A percentile compares a stretch with the other conserved stretches of the same genome.
phyloP scores from a whole-genome alignment of 148 eudicot genomes.

The Rhododendron ovatum region DNA sequence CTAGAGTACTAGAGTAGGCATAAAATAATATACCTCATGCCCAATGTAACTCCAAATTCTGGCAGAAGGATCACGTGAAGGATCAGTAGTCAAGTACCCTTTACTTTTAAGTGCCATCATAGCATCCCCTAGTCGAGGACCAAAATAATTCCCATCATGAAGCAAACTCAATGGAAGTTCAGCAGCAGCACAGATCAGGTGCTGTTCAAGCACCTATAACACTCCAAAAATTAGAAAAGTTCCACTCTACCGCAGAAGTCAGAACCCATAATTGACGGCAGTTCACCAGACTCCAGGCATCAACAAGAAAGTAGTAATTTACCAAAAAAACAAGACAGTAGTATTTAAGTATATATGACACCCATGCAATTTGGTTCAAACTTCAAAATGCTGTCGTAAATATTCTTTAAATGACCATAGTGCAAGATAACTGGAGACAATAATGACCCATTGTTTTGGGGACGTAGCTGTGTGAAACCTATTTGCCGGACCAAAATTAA shows the following conservation, averaged over 20 bases:
- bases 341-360: neutral
- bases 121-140: constrained; percentile 53
- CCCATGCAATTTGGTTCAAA: neutral
- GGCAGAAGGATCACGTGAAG: constrained; percentile 44
- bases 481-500: neutral
- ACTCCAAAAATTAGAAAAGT: constrained; percentile 5
- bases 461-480: neutral
- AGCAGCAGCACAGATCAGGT: constrained; percentile 74
- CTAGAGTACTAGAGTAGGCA: neutral
- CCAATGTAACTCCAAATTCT: constrained; percentile 87
- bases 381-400: neutral
- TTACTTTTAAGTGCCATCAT: constrained; percentile 50
- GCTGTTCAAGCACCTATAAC: constrained; percentile 83
- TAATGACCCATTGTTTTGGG: neutral
- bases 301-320: no score
- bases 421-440: neutral
- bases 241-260: neutral
- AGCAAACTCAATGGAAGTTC: constrained; percentile 81
- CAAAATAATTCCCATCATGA: constrained; percentile 74
- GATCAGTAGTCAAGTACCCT: constrained; percentile 58
- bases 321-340: neutral
- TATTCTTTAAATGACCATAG: neutral
- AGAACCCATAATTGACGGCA: neutral
- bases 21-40: constrained; percentile 49
- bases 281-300: neutral